These are phyloP conservation scores for Chondrus crispus DNA, from an alignment of 23 red algal genomes.

Conservation along the genomic window DNA sequence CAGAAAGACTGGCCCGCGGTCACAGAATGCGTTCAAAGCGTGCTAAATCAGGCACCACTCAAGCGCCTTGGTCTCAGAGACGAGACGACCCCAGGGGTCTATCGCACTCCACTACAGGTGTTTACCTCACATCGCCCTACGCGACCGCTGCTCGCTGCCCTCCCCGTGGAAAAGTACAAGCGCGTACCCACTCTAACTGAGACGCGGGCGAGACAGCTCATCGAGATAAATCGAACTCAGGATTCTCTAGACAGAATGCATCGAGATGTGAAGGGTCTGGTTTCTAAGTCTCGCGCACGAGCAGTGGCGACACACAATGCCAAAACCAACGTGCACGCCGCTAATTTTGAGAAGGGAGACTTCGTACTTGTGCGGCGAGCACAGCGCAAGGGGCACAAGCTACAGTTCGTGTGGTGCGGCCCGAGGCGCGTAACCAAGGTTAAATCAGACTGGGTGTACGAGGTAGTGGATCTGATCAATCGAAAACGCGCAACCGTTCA, in stretches of 20 bases:
- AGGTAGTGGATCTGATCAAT: not conserved
- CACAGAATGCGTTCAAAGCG: not conserved
- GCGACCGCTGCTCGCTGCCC: not conserved
- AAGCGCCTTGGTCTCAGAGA: not conserved
- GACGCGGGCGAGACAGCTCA: not conserved
- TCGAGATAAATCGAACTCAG: not conserved
- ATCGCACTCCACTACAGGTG: not conserved
- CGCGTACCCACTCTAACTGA: not conserved
- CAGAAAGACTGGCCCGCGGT: not conserved
- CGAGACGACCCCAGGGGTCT: not conserved
- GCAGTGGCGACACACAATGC: not conserved
- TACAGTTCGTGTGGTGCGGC: not conserved
- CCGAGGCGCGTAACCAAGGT: not conserved
- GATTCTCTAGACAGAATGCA: not conserved
- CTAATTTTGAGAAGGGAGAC: not conserved
- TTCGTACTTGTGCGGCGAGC: constrained; percentile 23
- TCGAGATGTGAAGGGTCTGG: not conserved
- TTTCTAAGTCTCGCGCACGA: not conserved
- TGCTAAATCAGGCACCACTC: not conserved
- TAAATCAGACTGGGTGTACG: not conserved
- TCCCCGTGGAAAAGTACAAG: not conserved
- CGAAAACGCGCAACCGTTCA: not conserved
- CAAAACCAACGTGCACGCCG: not conserved
- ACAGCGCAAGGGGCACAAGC: constrained; percentile 1
- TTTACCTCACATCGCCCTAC: not conserved